Conservation (phyloP, 176 grass and related monocot species). For the Pontederia crassipes region DNA sequence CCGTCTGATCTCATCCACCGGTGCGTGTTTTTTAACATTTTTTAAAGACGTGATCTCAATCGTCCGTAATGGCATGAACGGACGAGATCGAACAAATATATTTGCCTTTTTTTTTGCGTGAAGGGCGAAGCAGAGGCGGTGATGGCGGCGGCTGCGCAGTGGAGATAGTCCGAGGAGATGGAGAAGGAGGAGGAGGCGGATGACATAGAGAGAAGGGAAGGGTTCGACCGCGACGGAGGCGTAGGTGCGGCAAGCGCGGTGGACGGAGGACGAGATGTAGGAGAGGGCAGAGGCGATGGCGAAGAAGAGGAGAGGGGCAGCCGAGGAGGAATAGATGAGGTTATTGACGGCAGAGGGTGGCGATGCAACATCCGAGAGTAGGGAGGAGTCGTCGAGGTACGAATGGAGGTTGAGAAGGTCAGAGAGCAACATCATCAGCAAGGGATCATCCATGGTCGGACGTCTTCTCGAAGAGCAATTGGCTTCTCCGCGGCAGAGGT, state of each 20-base stretch:
- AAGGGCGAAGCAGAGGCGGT: too few species aligned
- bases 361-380: too few species aligned
- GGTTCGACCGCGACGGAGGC: neutral
- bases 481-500: too few species aligned
- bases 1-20: too few species aligned
- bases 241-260: neutral
- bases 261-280: constrained; percentile 2
- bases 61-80: too few species aligned
- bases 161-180: neutral
- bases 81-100: too few species aligned
- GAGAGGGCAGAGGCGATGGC: constrained; percentile 11
- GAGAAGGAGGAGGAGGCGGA: neutral
- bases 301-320: constrained; percentile 13
- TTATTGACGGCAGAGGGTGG: neutral
- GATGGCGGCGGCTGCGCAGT: too few species aligned
- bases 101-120: too few species aligned
- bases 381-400: constrained; percentile 13
- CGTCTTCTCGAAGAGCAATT: too few species aligned
- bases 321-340: neutral
- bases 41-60: too few species aligned
- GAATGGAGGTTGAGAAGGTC: constrained; percentile 5
- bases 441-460: constrained; percentile 1
- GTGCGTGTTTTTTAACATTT: too few species aligned
- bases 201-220: neutral
- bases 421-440: constrained; percentile 4